Percentiles rank a stretch among this genome's conserved stretches.
These are phyloP conservation scores for Breynia disticha DNA, from an alignment of 441 rosid species.

Conservation along the genomic window DNA sequence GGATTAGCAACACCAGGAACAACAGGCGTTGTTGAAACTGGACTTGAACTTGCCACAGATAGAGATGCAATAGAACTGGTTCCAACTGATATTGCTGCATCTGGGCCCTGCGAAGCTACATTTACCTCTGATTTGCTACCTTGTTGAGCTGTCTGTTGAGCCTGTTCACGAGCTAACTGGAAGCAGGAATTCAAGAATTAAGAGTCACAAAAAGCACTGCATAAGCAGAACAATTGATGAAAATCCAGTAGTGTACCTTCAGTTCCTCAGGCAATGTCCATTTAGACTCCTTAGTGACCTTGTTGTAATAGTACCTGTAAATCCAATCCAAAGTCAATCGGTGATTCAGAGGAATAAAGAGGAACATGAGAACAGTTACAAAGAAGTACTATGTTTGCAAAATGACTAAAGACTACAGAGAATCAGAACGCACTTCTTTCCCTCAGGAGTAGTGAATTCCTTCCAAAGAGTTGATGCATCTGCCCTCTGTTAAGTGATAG, in stretches of 20 bases:
- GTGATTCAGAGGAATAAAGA: conserved; percentile 7
- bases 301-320: conserved; percentile 82
- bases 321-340: neutral
- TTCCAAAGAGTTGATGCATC: conserved; percentile 89
- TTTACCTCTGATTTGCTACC: conserved; percentile 25
- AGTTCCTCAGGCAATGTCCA: conserved; percentile 95
- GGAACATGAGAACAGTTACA: too few relatives aligned
- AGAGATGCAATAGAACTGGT: conserved; percentile 7
- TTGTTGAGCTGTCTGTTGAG: conserved; percentile 32
- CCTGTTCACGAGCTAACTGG: conserved; percentile 88
- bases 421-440: conserved; percentile 52
- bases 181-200: conserved; percentile 18
- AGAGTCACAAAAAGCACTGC: conserved; percentile 12
- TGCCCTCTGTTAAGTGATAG: conserved; percentile 49
- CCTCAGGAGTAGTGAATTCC: conserved; percentile 73
- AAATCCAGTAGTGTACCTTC: conserved; percentile 42
- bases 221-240: conserved; percentile 11
- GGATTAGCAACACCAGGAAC: conserved; percentile 41
- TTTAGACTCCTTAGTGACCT: conserved; percentile 83
- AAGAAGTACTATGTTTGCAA: too few relatives aligned
- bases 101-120: conserved; percentile 18
- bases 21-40: conserved; percentile 42
- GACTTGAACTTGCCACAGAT: conserved; percentile 45
- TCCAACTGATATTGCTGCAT: conserved; percentile 9
- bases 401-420: neutral